phyloP scores from a whole-genome alignment of 2,329 filamentous ascomycete species.

The Chalaropsis thielavioides region DNA sequence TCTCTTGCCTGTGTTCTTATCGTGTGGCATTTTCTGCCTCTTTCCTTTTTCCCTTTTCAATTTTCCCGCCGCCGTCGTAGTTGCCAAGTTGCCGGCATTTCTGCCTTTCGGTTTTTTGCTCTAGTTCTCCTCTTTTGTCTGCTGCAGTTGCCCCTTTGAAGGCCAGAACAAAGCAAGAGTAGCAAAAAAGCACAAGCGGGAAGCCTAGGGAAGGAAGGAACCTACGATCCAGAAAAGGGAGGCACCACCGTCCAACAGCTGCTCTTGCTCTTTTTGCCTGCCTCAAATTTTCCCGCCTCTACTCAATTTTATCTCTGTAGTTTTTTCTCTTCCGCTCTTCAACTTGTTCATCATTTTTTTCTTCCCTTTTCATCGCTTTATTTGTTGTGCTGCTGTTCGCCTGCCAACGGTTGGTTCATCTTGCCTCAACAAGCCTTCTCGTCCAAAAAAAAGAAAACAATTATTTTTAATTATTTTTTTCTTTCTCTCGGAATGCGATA shows the following conservation, averaged over 20 bases:
- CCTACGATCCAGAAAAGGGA: conserved; percentile 2
- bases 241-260: background rate
- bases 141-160: background rate
- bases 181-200: background rate
- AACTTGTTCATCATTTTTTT: background rate
- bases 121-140: background rate
- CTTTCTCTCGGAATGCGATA: conserved; percentile 14
- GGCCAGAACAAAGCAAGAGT: background rate
- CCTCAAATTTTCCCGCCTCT: background rate
- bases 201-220: conserved; percentile 3
- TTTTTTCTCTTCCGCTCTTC: background rate
- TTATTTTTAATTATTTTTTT: conserved; percentile 4
- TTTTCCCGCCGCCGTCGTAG: background rate
- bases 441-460: conserved; percentile 3
- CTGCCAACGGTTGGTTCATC: background rate
- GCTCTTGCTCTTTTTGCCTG: background rate
- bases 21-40: background rate
- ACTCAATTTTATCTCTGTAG: background rate
- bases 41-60: background rate
- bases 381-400: background rate
- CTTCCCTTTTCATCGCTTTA: background rate
- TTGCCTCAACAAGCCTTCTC: background rate
- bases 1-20: background rate
- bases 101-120: background rate
- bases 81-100: background rate